These are phyloP conservation scores for Diplodia scrobiculata DNA, from an alignment of 2,329 filamentous ascomycete genomes.

Conservation along the genomic window DNA sequence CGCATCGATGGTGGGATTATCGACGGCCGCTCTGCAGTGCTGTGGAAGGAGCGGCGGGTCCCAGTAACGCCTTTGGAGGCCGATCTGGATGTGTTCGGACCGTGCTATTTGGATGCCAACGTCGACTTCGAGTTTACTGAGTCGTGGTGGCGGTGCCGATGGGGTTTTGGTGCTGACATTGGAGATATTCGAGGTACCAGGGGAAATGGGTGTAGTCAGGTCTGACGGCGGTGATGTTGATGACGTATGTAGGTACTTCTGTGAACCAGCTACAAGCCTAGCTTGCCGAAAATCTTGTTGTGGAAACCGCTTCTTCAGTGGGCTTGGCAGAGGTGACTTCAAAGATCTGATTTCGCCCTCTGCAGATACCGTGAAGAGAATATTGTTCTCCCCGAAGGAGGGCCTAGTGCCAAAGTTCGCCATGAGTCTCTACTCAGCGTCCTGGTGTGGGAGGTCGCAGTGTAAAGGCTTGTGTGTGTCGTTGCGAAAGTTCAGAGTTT, in stretches of 20 bases:
- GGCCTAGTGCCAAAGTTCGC: not conserved
- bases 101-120: constrained; percentile 1
- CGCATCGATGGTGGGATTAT: no score
- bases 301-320: not conserved
- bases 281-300: constrained; percentile 5
- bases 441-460: not conserved
- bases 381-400: not conserved
- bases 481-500: not conserved
- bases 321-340: constrained; percentile 4
- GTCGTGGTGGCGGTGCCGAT: not conserved
- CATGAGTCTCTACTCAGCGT: not conserved
- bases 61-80: constrained; percentile 9
- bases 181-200: not conserved
- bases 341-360: constrained; percentile 12
- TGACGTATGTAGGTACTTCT: not conserved
- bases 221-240: not conserved
- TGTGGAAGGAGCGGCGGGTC: not conserved
- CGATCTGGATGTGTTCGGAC: not conserved
- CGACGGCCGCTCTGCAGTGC: not conserved
- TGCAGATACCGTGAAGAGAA: not conserved
- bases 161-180: no score
- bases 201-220: not conserved
- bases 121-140: not conserved
- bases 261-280: not conserved
- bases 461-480: not conserved